Evolutionary conservation across 495 filamentous ascomycete genomes (phyloP).

Genomic region (Neurospora sublineolata): DNA sequence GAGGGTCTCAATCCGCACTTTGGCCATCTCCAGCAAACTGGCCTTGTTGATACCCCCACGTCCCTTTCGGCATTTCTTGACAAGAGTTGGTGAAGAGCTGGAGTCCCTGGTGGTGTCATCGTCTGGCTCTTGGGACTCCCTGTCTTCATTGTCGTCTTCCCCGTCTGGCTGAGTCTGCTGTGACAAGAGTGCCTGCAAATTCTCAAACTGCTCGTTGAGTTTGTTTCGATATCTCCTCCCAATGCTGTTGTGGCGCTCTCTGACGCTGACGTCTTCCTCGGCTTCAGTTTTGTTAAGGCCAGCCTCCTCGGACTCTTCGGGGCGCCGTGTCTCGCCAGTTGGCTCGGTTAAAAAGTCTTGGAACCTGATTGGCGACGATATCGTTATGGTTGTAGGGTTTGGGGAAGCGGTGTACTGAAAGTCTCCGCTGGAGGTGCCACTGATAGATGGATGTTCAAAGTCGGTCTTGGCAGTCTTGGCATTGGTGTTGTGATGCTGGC

Average conservation of each 20-base stretch:
- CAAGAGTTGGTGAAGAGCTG: neutral
- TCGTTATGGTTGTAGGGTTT: neutral
- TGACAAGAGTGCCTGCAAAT: constrained; percentile 11
- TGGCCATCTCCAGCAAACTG: constrained; percentile 13
- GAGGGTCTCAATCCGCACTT: constrained; percentile 6
- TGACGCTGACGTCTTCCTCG: neutral
- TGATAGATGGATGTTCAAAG: neutral
- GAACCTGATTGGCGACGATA: neutral
- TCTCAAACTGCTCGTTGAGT: constrained; percentile 20
- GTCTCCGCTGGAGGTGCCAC: neutral
- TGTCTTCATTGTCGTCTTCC: neutral
- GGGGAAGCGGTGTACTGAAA: neutral
- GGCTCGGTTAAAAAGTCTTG: neutral
- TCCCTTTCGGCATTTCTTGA: neutral
- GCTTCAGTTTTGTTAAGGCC: neutral
- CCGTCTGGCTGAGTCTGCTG: neutral
- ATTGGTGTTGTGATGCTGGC: neutral
- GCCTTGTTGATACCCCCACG: constrained; percentile 14
- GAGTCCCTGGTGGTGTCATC: neutral
- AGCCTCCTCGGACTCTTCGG: neutral
- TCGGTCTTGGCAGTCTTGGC: neutral
- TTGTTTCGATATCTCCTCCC: constrained; percentile 24
- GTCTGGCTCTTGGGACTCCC: neutral
- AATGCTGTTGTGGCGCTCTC: constrained; percentile 17
- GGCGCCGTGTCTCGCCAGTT: neutral